These are phyloP conservation scores for Diaporthe sp. DNA, from an alignment of 2,329 filamentous ascomycete genomes.

Conservation along the genomic window DNA sequence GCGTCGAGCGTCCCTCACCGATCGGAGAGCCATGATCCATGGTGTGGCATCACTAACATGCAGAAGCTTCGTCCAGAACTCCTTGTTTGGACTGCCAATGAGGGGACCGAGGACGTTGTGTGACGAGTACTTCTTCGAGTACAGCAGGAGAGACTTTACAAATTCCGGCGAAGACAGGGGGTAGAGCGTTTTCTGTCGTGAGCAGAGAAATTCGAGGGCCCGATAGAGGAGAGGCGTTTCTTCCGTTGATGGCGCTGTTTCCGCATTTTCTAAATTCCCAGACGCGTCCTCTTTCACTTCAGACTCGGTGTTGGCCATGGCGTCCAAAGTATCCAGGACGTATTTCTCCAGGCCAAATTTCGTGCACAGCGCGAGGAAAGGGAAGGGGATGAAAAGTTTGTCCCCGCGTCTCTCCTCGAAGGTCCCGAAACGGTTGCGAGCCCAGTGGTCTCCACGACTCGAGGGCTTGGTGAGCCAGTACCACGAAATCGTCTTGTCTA, in stretches of 20 bases:
- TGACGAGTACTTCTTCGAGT: constrained; percentile 9
- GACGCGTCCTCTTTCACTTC: neutral
- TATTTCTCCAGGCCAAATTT: constrained; percentile 50
- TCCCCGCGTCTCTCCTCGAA: constrained; percentile 27
- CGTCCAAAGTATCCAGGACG: constrained; percentile 43
- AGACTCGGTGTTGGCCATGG: neutral
- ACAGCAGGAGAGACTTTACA: constrained; percentile 41
- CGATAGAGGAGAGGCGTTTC: constrained; percentile 48
- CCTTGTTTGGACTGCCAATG: constrained; percentile 27
- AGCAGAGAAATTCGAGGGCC: constrained; percentile 51
- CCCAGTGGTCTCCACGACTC: constrained; percentile 50
- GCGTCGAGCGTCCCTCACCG: constrained; percentile 48
- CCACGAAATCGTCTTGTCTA: constrained; percentile 47
- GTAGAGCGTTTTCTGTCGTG: constrained; percentile 50
- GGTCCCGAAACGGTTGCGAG: constrained; percentile 46
- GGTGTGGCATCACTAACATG: constrained; percentile 42
- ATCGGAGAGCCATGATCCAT: constrained; percentile 48
- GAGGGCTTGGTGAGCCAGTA: constrained; percentile 47
- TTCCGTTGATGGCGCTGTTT: neutral
- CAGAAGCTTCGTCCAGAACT: constrained; percentile 43
- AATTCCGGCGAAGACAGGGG: constrained; percentile 47
- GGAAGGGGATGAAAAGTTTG: constrained; percentile 33
- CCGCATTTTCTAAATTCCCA: neutral
- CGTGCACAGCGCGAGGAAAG: constrained; percentile 49
- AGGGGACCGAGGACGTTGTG: constrained; percentile 3